These are phyloP conservation scores for Mallotus japonicus DNA, from an alignment of 441 rosid species.

Conservation along the genomic window DNA sequence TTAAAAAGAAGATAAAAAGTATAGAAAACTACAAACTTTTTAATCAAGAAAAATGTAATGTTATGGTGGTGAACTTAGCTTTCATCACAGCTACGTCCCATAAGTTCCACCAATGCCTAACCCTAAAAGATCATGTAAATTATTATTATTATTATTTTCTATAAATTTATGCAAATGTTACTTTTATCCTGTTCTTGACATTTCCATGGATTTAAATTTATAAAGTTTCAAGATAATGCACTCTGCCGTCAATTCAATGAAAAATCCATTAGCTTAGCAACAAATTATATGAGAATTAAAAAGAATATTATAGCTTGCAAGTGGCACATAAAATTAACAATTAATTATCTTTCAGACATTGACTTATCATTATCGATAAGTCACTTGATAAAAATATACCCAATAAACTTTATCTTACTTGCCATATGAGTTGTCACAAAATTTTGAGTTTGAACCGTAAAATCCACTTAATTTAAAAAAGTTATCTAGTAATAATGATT, in stretches of 20 bases:
- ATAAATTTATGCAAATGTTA: background rate
- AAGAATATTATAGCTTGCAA: slow-evolving; percentile 1
- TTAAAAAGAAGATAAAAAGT: background rate
- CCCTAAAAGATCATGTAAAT: too few species aligned
- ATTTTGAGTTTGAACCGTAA: too few species aligned
- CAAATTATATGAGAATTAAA: slow-evolving; percentile 2
- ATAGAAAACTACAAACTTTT: slow-evolving; percentile 9
- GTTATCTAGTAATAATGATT: too few species aligned
- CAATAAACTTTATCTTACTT: too few species aligned
- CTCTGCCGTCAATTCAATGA: slow-evolving; percentile 10
- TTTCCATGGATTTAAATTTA: background rate
- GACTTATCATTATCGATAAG: too few species aligned
- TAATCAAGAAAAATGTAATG: background rate
- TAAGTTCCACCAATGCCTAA: too few species aligned
- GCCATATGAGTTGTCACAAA: too few species aligned
- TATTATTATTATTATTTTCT: too few species aligned
- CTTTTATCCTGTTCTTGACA: slow-evolving; percentile 3
- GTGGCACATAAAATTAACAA: background rate
- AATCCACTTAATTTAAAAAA: too few species aligned
- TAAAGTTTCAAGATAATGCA: background rate
- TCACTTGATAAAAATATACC: background rate
- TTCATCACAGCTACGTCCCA: background rate
- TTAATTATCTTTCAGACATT: background rate
- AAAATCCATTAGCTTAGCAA: slow-evolving; percentile 13
- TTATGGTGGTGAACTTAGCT: background rate